phyloP scores from a whole-genome alignment of 371 early-diverging fungal genomes.

The Mucor indicus region DNA sequence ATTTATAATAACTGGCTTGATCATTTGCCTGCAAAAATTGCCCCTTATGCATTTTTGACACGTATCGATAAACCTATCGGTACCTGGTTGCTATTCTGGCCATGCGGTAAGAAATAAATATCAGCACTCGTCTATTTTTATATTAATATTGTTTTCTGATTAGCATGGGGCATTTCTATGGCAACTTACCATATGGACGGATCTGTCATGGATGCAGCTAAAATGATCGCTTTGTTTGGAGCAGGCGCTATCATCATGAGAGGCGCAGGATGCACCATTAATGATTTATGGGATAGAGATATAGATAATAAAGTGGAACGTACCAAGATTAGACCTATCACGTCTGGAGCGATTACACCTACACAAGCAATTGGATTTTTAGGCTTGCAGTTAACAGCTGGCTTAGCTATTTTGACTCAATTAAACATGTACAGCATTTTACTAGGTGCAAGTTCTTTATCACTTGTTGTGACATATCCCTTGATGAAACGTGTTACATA shows the following conservation, averaged over 20 bases:
- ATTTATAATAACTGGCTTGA: constrained; percentile 44
- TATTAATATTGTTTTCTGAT: not conserved
- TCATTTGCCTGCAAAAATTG: constrained; percentile 38
- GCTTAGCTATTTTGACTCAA: constrained; percentile 76
- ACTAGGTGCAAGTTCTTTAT: constrained; percentile 81
- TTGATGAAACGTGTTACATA: constrained; percentile 94
- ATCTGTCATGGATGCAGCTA: constrained; percentile 48
- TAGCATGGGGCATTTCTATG: constrained; percentile 83
- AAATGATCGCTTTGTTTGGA: constrained; percentile 82
- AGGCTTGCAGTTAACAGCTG: constrained; percentile 75
- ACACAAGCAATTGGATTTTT: constrained; percentile 77
- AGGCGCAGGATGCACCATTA: constrained; percentile 96
- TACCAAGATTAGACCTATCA: constrained; percentile 83
- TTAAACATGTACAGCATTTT: constrained; percentile 76
- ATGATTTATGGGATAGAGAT: constrained; percentile 94
- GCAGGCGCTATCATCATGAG: constrained; percentile 93
- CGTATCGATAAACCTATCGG: constrained; percentile 92
- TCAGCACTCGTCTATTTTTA: not conserved
- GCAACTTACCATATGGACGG: constrained; percentile 63
- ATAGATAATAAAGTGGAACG: constrained; percentile 87
- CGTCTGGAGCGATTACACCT: constrained; percentile 72
- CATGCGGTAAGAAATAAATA: constrained; percentile 62
- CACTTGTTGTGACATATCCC: constrained; percentile 85
- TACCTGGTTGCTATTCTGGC: constrained; percentile 88
- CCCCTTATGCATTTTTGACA: constrained; percentile 74